Evolutionary conservation across 164 flowering plant species (phyloP), one percentile per base, ranked within the genome.

Genomic region (Macadamia tetraphylla): DNA sequence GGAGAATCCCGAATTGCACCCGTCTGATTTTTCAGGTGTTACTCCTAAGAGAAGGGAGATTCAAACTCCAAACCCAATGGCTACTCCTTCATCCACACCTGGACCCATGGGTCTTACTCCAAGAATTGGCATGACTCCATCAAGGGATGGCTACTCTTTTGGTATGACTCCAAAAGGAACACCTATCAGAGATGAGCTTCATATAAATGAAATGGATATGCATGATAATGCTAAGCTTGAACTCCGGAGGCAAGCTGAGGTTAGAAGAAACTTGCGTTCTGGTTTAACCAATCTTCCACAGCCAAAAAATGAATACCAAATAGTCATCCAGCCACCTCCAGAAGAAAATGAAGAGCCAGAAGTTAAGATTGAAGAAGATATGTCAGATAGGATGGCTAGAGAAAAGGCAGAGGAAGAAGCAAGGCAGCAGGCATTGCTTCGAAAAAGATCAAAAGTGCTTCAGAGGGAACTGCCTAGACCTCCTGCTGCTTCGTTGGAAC

Each of bases 381-480:
- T 95, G 99, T 92, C 98, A 67, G 99, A 95, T 70, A 82, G 83
- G 67, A 60, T 89, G 40, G 98, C 94, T 51, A 88, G 99, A 70
- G 93, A 92, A 79, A 92, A 74, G 78, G 97, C 99, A 5, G 97
- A 82, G 77, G 96, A 92, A 77, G 99, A 89, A 79, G 98, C 91
- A 52, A 77, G 91, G 76, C 87, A 72, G 63, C 91, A 83, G 75
- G 96, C 93, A 30, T 76, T 92, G 29, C 97, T 92, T n/a, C 84
- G 80, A 76, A 95, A 95, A 77, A 88, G 98, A 75, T 95, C 99
- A 57, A 95, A 95, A 83, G 99, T 95, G 53, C 76, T 95, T 74
- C 99, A 95, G 80, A 85, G 99, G 78, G 99, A 88, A 78, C 88
- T 95, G 7, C 99, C 98, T 73, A 81, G 99, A 69, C 99, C 99